Percentiles rank a stretch among this genome's conserved stretches.
phyloP scores from a whole-genome alignment of 2,329 filamentous ascomycete genomes.

The Penicillium sp. region DNA sequence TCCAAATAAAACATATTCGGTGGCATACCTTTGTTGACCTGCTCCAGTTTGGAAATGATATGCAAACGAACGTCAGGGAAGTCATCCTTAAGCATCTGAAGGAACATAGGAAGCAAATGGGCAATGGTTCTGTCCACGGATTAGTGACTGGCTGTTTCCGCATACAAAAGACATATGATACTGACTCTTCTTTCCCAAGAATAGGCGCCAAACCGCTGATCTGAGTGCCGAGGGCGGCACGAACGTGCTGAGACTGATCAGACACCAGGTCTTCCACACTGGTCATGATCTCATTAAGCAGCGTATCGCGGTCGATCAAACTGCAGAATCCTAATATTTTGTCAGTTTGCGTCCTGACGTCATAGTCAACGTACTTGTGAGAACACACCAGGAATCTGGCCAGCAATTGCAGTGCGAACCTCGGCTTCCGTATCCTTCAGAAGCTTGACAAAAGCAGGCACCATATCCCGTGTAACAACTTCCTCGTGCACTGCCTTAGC shows the following conservation, averaged over 20 bases:
- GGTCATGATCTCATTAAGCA: slow-evolving; percentile 95
- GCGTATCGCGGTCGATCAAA: slow-evolving; percentile 80
- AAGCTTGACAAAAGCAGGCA: slow-evolving; percentile 95
- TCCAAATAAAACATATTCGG: neutral
- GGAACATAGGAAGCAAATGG: slow-evolving; percentile 96
- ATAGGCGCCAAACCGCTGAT: slow-evolving; percentile 97
- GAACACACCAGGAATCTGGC: slow-evolving; percentile 79
- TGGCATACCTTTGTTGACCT: slow-evolving; percentile 83
- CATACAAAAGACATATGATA: slow-evolving; percentile 16
- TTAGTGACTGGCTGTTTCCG: slow-evolving; percentile 18
- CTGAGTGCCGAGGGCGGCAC: slow-evolving; percentile 90
- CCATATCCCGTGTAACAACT: slow-evolving; percentile 88
- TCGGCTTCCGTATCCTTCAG: slow-evolving; percentile 98
- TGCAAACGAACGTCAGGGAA: slow-evolving; percentile 97
- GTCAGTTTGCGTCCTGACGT: slow-evolving; percentile 23
- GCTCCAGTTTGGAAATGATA: slow-evolving; percentile 99
- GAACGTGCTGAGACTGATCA: slow-evolving; percentile 94
- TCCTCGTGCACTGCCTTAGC: slow-evolving; percentile 98
- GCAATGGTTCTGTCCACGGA: slow-evolving; percentile 73
- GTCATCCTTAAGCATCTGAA: slow-evolving; percentile 99
- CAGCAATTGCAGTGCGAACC: slow-evolving; percentile 93
- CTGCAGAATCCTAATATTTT: slow-evolving; percentile 74
- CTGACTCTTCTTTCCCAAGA: slow-evolving; percentile 94
- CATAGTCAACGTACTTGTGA: neutral
- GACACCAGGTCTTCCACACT: slow-evolving; percentile 95